Base-by-base conservation (phyloP, 139 green algal genomes). In the Tetradesmus lagerheimii region DNA sequence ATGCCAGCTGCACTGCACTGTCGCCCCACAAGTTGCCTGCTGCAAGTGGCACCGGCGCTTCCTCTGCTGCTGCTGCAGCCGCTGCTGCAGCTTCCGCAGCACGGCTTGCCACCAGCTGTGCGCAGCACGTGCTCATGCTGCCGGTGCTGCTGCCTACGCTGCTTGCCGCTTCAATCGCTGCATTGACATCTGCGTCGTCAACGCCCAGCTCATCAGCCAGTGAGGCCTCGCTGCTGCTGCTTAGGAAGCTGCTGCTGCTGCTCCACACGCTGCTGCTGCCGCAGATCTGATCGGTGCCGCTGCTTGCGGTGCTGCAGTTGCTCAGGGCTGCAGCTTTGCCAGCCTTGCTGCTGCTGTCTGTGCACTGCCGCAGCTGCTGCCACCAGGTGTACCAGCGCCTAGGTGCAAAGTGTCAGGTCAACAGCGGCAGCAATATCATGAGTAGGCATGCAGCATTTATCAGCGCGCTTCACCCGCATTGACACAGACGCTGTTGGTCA, bases 321-420 rank as follows among this genome's bases (percentile, higher is more conserved):
- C 57, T 88, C n/a, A 71, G 57, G 57, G 57, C 57, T 71, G 57
- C 23, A 71, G 57, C 18, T n/a, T 37, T 4, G 31, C 20, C 71
- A 79, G 71, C 31, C 71, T 38, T 79, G 71, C n/a, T 29, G 71
- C n/a, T 29, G 71, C n/a, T 11, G n/a, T 5, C 71, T 31, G 23
- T 71, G 57, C 41, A n/a, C 37, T 86, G 80, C 47, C 79, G 82
- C 57, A 71, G 82, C 82, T 87, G 82, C 53, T 78, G 31, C 82
- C 82, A 87, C 82, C 82, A 87, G 2, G 37, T 34, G 38, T 87
- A 78, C 82, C 82, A 87, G 18, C 82, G 82, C 82, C 82, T 87
- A 57, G 35, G 53, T 16, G 23, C 12, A 45, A 53, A 16, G 66
- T 76, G 29, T 34, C 14, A 27, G 0, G 25, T 16, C 23, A 74